Base-by-base conservation (phyloP, 2,329 filamentous ascomycete species). In the Diaporthe caulivora region DNA sequence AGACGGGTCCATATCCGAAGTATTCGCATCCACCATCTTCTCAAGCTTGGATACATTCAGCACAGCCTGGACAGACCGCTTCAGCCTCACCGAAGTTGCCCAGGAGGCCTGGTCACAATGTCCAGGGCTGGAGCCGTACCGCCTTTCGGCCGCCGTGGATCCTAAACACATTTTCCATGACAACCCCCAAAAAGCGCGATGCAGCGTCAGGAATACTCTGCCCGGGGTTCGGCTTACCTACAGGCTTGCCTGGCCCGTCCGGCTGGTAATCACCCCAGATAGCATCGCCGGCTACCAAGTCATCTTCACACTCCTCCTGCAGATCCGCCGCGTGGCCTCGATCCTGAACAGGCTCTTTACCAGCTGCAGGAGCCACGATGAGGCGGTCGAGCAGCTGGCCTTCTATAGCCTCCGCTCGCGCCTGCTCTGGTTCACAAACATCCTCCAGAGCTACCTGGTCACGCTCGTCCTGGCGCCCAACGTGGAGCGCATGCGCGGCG, bases 371-470 rank as follows among this genome's bases (percentile, higher is more conserved):
- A 17, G 83, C 85, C 73, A 82, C 81, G 76, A 82, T 26, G 77
- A 78, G 31, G 83, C 82, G 78, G 78, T 81, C n/a, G 86, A 87
- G 67, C 83, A 84, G 18, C 84, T 85, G 0, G 76, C 85, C 3
- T 92, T 89, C 78, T 91, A 90, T 79, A 84, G 86, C 21, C 84
- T 96, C 11, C 91, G 94, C 49, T 90, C 91, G 40, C 90, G 89
- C 65, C 86, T 97, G 4, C 84, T 95, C 15, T 96, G 94, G 93
- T 96, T 97, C 82, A 89, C 90, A 76, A 92, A 92, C 76, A 90
- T 89, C 0, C 78, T 98, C 1, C 92, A 94, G 78, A 91, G 92
- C 11, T 97, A 98, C 79, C 84, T 97, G 6, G 92, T 91, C 4
- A 92, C 91, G 21, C 87, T 95, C 2, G 93, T 95, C 1, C 86